Base-by-base conservation (phyloP, 1,284 basidiomycete genomes). In the Sanguinoderma infundibulare region DNA sequence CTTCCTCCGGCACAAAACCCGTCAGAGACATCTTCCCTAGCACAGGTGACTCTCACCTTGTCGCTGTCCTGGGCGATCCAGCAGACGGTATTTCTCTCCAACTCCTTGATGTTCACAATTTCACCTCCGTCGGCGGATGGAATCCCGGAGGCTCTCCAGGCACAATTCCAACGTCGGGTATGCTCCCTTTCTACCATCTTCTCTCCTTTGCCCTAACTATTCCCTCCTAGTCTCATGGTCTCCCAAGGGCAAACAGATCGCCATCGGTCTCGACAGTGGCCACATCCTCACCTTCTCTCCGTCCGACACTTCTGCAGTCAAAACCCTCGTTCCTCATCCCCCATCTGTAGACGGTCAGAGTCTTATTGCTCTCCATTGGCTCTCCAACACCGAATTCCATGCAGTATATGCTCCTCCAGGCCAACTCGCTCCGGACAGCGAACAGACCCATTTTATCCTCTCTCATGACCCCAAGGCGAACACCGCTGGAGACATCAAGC, bases 181-280 rank as follows among this genome's bases (percentile, higher is more conserved):
- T 59, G 87, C 78, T 22, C 61, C 28, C 54, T 53, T 35, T 51
- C 54, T 38, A 49, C 54, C 39, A 59, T 39, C 55, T 63, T 32
- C 61, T 22, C 15, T 24, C 28, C 55, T 34, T n/a, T 35, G 61
- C 62, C 69, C 20, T 30, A n/a, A 14, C 51, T 51, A 72, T 50
- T 38, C n/a, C 0, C 47, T 49, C 35, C 32, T 64, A 90, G 89
- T 89, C 5, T 85, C 87, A 22, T 95, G 94, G 93, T 95, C 94
- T 2, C 88, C 92, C 2, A 94, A 92, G 72, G 94, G 93, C 49
- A 95, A 94, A 72, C 92, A 94, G 65, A 75, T 95, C 35, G 92
- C 91, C 0, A 82, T 94, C 42, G 94, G 91, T 32, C 75, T 93
- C 15, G 82, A 83, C 60, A 82, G 80, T 20, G 93, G 94, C 3